Base-by-base conservation (phyloP, 1,284 basidiomycete species). In the Tilletia indica region DNA sequence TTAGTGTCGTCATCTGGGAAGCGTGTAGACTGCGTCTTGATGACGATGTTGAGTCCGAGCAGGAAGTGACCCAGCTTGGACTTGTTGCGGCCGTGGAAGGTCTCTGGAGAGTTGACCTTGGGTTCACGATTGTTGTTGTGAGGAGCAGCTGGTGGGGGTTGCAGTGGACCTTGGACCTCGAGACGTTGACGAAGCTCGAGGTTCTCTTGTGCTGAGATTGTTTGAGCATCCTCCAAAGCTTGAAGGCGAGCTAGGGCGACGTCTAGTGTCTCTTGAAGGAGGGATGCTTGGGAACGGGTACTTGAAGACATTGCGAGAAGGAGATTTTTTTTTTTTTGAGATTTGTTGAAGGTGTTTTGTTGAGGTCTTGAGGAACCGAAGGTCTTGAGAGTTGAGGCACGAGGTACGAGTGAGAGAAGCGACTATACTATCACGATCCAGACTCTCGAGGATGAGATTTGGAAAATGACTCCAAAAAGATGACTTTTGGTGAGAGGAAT, bases 351-450 rank as follows among this genome's bases (percentile, higher is more conserved):
- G n/a, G n/a, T n/a, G n/a, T n/a, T n/a, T n/a, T n/a, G n/a, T n/a
- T n/a, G n/a, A n/a, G n/a, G n/a, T n/a, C n/a, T n/a, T n/a, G n/a
- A n/a, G n/a, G n/a, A n/a, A n/a, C n/a, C n/a, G 42, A 45, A 12
- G 42, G 5, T 45, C 25, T 61, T 61, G 58, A 61, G 21, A 8
- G 6, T 61, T 31, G 58, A 38, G 58, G 34, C 58, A 61, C 58
- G 31, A 61, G 58, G 58, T 61, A 61, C 58, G 58, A 61, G 58
- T 54, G 4, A 6, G 34, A 38, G 58, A 61, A 61, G 58, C 58
- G 58, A n/a, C n/a, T n/a, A n/a, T n/a, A n/a, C n/a, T n/a, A n/a
- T n/a, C n/a, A n/a, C n/a, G n/a, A n/a, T n/a, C n/a, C n/a, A n/a
- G n/a, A n/a, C n/a, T n/a, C n/a, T n/a, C n/a, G n/a, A n/a, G n/a